A percentile compares a stretch with the other conserved stretches of the same genome.
Conservation (phyloP, 371 early-diverging fungal genomes). For the Mortierella sp. region DNA sequence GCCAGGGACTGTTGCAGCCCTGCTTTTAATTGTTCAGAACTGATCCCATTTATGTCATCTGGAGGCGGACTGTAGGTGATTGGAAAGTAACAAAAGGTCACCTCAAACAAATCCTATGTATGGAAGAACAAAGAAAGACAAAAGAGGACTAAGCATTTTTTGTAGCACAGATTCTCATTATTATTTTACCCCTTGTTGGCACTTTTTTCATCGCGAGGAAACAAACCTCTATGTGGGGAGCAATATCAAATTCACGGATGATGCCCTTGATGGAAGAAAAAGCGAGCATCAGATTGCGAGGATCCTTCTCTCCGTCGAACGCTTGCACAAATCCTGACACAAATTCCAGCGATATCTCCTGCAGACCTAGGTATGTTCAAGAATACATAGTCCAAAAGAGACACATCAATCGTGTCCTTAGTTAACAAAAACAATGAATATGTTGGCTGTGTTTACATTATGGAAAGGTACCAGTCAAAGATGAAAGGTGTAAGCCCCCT, state of each 20-base stretch:
- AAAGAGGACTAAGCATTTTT: too few species aligned
- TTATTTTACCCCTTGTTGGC: too few species aligned
- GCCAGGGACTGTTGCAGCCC: neutral
- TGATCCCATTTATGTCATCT: neutral
- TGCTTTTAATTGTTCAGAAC: neutral
- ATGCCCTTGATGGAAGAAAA: neutral
- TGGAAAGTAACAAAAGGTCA: conserved; percentile 6
- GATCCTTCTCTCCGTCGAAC: neutral
- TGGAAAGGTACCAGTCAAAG: too few species aligned
- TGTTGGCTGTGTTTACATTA: too few species aligned
- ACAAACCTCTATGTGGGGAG: neutral
- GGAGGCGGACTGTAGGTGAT: neutral
- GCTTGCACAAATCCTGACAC: neutral
- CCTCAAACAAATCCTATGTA: neutral
- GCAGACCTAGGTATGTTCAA: neutral
- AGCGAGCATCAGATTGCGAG: neutral
- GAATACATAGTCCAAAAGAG: too few species aligned
- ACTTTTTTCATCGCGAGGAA: too few species aligned
- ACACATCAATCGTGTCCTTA: too few species aligned
- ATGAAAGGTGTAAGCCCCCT: neutral
- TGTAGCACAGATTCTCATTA: too few species aligned
- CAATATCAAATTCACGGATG: neutral
- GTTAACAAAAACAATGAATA: too few species aligned
- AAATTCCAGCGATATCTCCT: neutral
- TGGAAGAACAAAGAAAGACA: neutral